phyloP scores from a whole-genome alignment of 768 basidiomycete species.

The Hemileccinum rubropunctum region DNA sequence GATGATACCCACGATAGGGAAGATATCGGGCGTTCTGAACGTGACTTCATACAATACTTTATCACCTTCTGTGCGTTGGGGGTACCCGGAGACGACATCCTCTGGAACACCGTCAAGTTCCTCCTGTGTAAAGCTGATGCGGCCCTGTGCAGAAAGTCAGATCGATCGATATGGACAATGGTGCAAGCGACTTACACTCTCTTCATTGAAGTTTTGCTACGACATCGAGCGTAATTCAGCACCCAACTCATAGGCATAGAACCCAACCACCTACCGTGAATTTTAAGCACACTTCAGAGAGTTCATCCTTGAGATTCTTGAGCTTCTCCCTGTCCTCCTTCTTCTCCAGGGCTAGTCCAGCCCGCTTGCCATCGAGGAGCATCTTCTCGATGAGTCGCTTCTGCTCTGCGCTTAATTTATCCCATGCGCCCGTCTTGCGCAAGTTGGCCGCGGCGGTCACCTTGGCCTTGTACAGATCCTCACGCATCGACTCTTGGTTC shows the following conservation, averaged over 20 bases:
- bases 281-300: slow-evolving; percentile 73
- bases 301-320: slow-evolving; percentile 66
- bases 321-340: slow-evolving; percentile 52
- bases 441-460: slow-evolving; percentile 67
- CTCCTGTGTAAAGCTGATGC: slow-evolving; percentile 61
- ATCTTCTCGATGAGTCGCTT: slow-evolving; percentile 79
- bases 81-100: slow-evolving; percentile 77
- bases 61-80: slow-evolving; percentile 56
- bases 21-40: slow-evolving; percentile 80
- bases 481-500: slow-evolving; percentile 77
- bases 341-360: slow-evolving; percentile 72
- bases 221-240: not conserved
- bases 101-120: slow-evolving; percentile 80
- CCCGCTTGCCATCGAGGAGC: slow-evolving; percentile 74
- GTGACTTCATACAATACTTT: slow-evolving; percentile 69
- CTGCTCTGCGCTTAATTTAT: slow-evolving; percentile 62
- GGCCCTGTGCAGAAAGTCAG: slow-evolving; percentile 41
- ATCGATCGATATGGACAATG: not conserved
- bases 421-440: slow-evolving; percentile 58
- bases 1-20: slow-evolving; percentile 57
- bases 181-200: slow-evolving; percentile 49
- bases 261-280: slow-evolving; percentile 55
- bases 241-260: not conserved
- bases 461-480: slow-evolving; percentile 78
- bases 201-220: slow-evolving; percentile 89